Base-by-base conservation (phyloP, 1,284 basidiomycete species). In the Pascua guehoae region DNA sequence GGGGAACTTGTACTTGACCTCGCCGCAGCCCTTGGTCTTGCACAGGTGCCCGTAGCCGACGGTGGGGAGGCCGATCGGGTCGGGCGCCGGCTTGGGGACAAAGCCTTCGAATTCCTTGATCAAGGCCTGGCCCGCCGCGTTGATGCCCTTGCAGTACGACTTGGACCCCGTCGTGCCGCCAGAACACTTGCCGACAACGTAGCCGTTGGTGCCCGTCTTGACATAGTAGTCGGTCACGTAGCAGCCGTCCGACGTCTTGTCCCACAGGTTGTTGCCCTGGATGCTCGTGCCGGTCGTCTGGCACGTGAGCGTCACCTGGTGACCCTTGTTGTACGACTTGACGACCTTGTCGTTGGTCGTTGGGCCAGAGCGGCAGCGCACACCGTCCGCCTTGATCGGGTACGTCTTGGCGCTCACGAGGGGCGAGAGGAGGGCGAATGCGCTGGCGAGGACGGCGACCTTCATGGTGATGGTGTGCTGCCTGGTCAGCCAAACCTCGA, bases 1-100 rank as follows among this genome's bases (percentile, higher is more conserved):
- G 8, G 58, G 58, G 45, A 53, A 54, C 11, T 2, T 18, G 48
- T 48, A 56, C 8, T 32, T 18, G 5, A 56, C 49, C 17, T 53
- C 58, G 17, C 17, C 32, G 49, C 51, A 53, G 32, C 41, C 37
- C n/a, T 24, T 37, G 37, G 4, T n/a, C 36, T 24, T n/a, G 54
- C 58, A 60, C 5, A 51, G 51, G 51, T 60, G 58, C 12, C 58
- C 54, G 45, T 60, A 60, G 44, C 58, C 58, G 9, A 60, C 54
- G 12, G 58, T 60, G 17, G 51, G 52, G n/a, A 48, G 41, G 8
- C 51, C 54, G n/a, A 56, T n/a, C 2, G 58, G 54, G 45, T 60
- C 58, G 5, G 41, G 37, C 43, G 32, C 41, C 2, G 47, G 45
- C 12, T 24, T 15, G 24, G 39, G 2, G 7, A 56, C 48, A 46